phyloP scores from a whole-genome alignment of 1,284 basidiomycete species.

The Tilletia horrida region DNA sequence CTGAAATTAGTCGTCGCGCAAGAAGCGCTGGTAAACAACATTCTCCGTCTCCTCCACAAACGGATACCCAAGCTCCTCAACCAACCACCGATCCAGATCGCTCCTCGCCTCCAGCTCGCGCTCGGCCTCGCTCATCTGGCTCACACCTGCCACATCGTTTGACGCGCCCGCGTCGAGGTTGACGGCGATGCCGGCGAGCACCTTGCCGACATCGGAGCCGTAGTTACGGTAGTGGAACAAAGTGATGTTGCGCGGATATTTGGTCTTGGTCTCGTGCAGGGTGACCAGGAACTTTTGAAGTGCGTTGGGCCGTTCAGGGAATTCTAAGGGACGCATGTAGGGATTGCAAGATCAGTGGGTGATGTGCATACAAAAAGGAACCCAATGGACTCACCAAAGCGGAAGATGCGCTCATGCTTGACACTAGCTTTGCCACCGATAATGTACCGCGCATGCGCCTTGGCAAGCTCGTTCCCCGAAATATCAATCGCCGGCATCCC shows the following conservation, averaged over 20 bases:
- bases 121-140: conserved; percentile 55
- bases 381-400: conserved; percentile 72
- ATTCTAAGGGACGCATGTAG: conserved; percentile 66
- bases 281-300: conserved; percentile 72
- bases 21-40: conserved; percentile 75
- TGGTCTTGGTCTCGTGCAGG: conserved; percentile 59
- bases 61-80: conserved; percentile 73
- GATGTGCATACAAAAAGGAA: background rate
- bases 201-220: conserved; percentile 61
- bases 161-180: conserved; percentile 50
- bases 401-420: conserved; percentile 79
- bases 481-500: conserved; percentile 83
- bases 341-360: conserved; percentile 18
- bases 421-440: conserved; percentile 68
- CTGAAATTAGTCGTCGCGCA: conserved; percentile 55
- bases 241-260: conserved; percentile 68
- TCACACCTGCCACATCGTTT: conserved; percentile 42
- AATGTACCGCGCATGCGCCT: conserved; percentile 89
- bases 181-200: conserved; percentile 86
- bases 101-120: conserved; percentile 61
- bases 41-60: conserved; percentile 93
- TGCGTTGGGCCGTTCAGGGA: conserved; percentile 91
- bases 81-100: conserved; percentile 58
- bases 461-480: conserved; percentile 91
- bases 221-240: conserved; percentile 98